Percentiles rank a stretch among this genome's conserved stretches.
phyloP scores from a whole-genome alignment of 805 yeast genomes.

The Lipomyces yamanashiensis region DNA sequence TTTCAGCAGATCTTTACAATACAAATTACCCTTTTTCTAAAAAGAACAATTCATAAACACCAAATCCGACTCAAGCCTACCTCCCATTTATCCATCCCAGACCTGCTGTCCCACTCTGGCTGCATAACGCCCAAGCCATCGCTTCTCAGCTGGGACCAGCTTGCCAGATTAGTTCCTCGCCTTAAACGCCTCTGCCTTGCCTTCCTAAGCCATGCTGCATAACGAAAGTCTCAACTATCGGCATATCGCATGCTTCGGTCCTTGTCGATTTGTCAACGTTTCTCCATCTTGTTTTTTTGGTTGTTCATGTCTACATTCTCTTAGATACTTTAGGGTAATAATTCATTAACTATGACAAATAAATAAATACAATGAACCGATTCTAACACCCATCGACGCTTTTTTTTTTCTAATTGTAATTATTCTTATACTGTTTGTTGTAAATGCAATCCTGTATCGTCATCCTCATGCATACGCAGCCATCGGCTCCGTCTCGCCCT shows the following conservation, averaged over 20 bases:
- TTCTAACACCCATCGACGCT: slow-evolving; percentile 5
- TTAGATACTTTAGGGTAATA: too few relatives aligned
- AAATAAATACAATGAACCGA: slow-evolving; percentile 3
- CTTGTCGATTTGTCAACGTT: too few relatives aligned
- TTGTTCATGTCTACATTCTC: too few relatives aligned
- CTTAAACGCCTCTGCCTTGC: too few relatives aligned
- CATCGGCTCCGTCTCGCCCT: slow-evolving; percentile 29
- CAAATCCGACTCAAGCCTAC: background rate
- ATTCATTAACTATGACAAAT: background rate
- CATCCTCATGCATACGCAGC: slow-evolving; percentile 31
- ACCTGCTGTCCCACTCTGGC: background rate
- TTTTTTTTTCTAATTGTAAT: background rate
- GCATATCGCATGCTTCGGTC: too few relatives aligned
- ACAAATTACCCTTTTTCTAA: too few relatives aligned
- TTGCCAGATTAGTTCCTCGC: too few relatives aligned
- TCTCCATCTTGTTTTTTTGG: too few relatives aligned
- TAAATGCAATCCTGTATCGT: background rate
- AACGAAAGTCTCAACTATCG: too few relatives aligned
- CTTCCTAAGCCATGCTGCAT: too few relatives aligned
- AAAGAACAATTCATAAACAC: background rate
- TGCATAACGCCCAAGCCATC: background rate
- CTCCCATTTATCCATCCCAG: background rate
- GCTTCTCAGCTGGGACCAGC: background rate
- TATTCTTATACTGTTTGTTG: background rate
- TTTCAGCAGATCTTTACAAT: too few relatives aligned